phyloP scores from a whole-genome alignment of 1,139 yeast genomes.

The Blastobotrys serpentis region DNA sequence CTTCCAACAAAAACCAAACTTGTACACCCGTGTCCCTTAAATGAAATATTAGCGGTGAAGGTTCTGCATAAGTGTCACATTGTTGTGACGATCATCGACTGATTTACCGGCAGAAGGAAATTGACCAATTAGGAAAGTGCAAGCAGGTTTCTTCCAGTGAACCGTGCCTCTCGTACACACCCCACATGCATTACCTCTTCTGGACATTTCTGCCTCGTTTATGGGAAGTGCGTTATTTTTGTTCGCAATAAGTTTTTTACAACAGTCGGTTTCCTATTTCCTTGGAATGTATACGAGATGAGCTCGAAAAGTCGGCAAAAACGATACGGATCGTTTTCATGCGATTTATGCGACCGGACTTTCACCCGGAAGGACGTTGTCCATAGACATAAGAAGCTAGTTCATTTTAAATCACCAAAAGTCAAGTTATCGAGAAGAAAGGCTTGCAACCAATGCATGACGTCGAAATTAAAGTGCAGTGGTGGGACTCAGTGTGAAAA shows the following conservation, averaged over 20 bases:
- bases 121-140: slow-evolving; percentile 2
- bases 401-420: slow-evolving; percentile 16
- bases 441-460: slow-evolving; percentile 19
- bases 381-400: slow-evolving; percentile 18
- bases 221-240: too few relatives aligned
- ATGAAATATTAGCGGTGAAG: background rate
- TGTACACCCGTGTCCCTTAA: background rate
- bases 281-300: background rate
- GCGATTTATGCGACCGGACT: slow-evolving; percentile 20
- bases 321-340: slow-evolving; percentile 10
- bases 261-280: too few relatives aligned
- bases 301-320: slow-evolving; percentile 4
- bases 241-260: too few relatives aligned
- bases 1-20: too few relatives aligned
- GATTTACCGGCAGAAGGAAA: too few relatives aligned
- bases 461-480: slow-evolving; percentile 19
- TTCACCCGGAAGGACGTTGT: slow-evolving; percentile 23
- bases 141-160: background rate
- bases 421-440: slow-evolving; percentile 15
- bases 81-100: too few relatives aligned
- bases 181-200: too few relatives aligned
- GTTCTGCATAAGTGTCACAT: background rate
- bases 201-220: too few relatives aligned
- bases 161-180: too few relatives aligned
- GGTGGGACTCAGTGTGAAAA: slow-evolving; percentile 21